These are phyloP conservation scores for Pyricularia sp. DNA, from an alignment of 2,329 filamentous ascomycete genomes.

Conservation along the genomic window DNA sequence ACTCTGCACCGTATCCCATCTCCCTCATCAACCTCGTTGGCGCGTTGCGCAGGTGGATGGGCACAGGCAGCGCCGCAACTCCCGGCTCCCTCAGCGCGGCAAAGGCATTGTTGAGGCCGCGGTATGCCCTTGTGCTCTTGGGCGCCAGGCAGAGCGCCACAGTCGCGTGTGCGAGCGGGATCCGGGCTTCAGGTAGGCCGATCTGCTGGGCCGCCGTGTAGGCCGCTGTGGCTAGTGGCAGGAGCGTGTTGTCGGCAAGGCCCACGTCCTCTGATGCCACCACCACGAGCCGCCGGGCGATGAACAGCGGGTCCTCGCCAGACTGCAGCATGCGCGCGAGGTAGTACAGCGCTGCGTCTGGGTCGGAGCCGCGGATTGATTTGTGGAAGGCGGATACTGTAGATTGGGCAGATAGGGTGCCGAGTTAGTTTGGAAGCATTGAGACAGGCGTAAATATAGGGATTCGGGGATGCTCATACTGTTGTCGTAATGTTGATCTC, in stretches of 20 bases:
- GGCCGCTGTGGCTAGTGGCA: constrained; percentile 72
- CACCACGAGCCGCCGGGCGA: constrained; percentile 85
- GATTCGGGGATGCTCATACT: constrained; percentile 20
- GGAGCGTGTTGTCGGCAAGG: constrained; percentile 71
- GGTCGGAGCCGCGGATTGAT: constrained; percentile 72
- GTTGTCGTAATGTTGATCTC: constrained; percentile 94
- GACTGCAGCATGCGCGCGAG: constrained; percentile 90
- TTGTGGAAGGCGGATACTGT: constrained; percentile 88
- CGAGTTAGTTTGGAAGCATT: background rate
- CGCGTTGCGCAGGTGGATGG: constrained; percentile 80
- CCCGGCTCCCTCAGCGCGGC: constrained; percentile 72
- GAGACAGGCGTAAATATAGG: background rate
- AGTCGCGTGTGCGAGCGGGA: constrained; percentile 77
- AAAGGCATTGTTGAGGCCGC: constrained; percentile 68
- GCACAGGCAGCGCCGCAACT: constrained; percentile 67
- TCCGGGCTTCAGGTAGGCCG: constrained; percentile 87
- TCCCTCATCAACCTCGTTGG: constrained; percentile 90
- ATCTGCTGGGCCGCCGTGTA: constrained; percentile 86
- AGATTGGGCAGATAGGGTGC: no score
- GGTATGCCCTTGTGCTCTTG: constrained; percentile 80
- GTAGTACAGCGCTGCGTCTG: constrained; percentile 88
- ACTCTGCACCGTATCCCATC: constrained; percentile 76
- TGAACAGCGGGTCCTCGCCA: constrained; percentile 84
- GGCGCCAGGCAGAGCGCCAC: constrained; percentile 69
- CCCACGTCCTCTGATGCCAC: constrained; percentile 92